phyloP scores from a whole-genome alignment of 2,329 filamentous ascomycete species.

The Fusarium albidum region DNA sequence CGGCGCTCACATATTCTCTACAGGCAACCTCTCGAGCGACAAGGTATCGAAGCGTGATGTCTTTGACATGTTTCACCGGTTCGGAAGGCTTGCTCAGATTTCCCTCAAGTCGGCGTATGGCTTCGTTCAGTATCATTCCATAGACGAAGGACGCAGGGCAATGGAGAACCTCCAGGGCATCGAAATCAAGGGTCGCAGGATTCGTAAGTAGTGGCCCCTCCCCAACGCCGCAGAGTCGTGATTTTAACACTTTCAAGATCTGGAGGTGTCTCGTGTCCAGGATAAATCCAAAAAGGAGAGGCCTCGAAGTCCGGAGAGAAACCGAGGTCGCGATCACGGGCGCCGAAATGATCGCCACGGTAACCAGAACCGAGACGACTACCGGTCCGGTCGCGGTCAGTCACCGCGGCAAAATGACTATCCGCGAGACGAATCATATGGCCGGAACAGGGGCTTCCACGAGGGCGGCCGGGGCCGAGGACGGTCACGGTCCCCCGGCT shows the following conservation, averaged over 20 bases:
- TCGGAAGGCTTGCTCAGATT: slow-evolving; percentile 90
- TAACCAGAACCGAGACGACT: slow-evolving; percentile 66
- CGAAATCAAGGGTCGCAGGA: slow-evolving; percentile 86
- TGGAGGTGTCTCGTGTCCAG: slow-evolving; percentile 89
- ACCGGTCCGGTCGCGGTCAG: slow-evolving; percentile 67
- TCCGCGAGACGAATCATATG: slow-evolving; percentile 69
- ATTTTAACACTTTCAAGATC: slow-evolving; percentile 61
- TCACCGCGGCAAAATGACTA: slow-evolving; percentile 65
- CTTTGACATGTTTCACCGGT: slow-evolving; percentile 87
- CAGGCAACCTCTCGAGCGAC: slow-evolving; percentile 91
- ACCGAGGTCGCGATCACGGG: slow-evolving; percentile 59
- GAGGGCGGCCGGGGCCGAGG: slow-evolving; percentile 59
- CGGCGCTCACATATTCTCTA: slow-evolving; percentile 40
- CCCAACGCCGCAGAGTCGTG: neutral
- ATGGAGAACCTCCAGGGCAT: slow-evolving; percentile 81
- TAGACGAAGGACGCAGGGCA: slow-evolving; percentile 76
- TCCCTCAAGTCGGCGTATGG: slow-evolving; percentile 97
- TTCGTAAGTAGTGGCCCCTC: slow-evolving; percentile 71
- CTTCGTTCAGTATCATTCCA: slow-evolving; percentile 91
- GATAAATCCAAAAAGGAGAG: slow-evolving; percentile 73
- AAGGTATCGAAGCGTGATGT: slow-evolving; percentile 93
- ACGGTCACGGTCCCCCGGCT: slow-evolving; percentile 73
- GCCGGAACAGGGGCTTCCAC: slow-evolving; percentile 54
- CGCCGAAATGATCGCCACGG: slow-evolving; percentile 57
- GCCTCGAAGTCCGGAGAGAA: slow-evolving; percentile 65